These are phyloP conservation scores for Aspergillus sp. DNA, from an alignment of 2,329 filamentous ascomycete genomes.

Conservation along the genomic window DNA sequence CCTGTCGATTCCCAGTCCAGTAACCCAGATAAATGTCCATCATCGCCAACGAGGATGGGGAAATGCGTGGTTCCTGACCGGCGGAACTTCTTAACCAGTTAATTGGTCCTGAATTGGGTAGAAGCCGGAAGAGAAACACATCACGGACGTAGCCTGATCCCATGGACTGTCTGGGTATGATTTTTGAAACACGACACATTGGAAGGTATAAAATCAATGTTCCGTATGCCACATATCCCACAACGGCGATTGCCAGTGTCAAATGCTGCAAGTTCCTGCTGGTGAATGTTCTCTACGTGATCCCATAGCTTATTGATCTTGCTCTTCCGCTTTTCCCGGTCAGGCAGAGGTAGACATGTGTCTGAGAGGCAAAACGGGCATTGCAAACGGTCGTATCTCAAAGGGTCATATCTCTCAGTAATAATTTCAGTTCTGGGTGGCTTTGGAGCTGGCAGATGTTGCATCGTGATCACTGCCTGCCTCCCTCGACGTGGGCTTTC, in stretches of 20 bases:
- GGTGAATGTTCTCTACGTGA: slow-evolving; percentile 11
- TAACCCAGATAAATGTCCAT: too few relatives aligned
- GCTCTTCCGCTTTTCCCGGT: slow-evolving; percentile 7
- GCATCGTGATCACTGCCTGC: not conserved
- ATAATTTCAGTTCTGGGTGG: not conserved
- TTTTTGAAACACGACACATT: slow-evolving; percentile 5
- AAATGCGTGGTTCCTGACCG: not conserved
- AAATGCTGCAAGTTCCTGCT: slow-evolving; percentile 9
- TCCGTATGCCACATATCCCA: slow-evolving; percentile 4
- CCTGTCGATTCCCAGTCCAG: too few relatives aligned
- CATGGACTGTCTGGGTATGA: slow-evolving; percentile 7
- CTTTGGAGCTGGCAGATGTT: not conserved
- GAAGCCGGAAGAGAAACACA: not conserved
- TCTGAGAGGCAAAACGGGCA: slow-evolving; percentile 10
- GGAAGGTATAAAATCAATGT: slow-evolving; percentile 4
- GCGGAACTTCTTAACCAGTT: not conserved
- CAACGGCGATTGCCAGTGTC: slow-evolving; percentile 1
- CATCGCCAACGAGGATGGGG: too few relatives aligned
- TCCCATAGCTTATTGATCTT: slow-evolving; percentile 12
- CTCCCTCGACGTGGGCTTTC: slow-evolving; percentile 4
- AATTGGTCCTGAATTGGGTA: not conserved
- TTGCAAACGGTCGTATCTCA: slow-evolving; percentile 6
- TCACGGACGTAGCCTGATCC: slow-evolving; percentile 6
- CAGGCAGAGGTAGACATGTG: slow-evolving; percentile 1
- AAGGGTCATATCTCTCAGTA: slow-evolving; percentile 4